Evolutionary conservation across 306 rosid species (phyloP), one percentile per base, ranked within the genome.

Genomic region (Amphicarpaea edgeworthii): DNA sequence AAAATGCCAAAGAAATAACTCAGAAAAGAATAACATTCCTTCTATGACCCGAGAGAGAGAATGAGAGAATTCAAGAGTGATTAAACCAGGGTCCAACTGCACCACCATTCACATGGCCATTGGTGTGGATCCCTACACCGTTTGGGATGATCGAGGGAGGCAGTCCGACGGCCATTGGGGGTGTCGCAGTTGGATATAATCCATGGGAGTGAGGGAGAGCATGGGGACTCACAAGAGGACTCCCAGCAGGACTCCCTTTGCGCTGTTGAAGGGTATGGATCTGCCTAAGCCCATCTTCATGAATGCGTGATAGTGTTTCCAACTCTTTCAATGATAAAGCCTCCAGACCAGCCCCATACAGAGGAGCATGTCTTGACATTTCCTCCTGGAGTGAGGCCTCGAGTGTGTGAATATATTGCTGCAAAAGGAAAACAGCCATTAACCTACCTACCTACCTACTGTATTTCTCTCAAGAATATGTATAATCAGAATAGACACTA

Each of bases 301-400:
- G 99, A 30, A 96, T 89, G 3, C 97, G 96, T 14, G 99, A 78
- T 45, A 96, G 75, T 5, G 97, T 92, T 84, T 96, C 98, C 83
- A 96, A 89, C 79, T 96, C 99, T 81, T 92, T 89, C 96, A 88
- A 83, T 60, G 99, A 92, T 55, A 96, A 86, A 77, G 97, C 96
- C 80, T 96, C 98, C 80, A 96, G 82, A 68, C 99, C 99, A 24
- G 93, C 98, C 50, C 99, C 99, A 55, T 92, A 96, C 3, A 96
- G 81, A 76, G 99, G 98, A 60, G 98, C 99, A 77, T 96, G 97
- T 19, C 96, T 87, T 11, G 99, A 89, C 97, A 96, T 92, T 88
- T 96, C 99, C 86, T 96, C 99, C 78, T 90, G 93, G 15, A 96
- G 96, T 40, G 99, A 92, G 47, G 88, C 86, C 86, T 92, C 97